These are phyloP conservation scores for Suillus plorans DNA, from an alignment of 768 basidiomycete genomes.

Conservation along the genomic window DNA sequence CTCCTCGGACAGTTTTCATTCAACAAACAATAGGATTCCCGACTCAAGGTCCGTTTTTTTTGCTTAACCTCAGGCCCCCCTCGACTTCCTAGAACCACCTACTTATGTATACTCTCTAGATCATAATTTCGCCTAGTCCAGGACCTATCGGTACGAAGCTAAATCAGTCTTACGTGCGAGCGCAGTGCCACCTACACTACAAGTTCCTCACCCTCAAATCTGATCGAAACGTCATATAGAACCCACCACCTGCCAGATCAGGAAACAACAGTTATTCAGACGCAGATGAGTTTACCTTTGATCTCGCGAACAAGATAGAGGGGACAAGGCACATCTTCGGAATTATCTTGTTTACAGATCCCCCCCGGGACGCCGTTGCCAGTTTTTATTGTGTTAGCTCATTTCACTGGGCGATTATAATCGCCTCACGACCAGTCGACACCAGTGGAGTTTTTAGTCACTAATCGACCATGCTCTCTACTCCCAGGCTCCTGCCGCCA, in stretches of 20 bases:
- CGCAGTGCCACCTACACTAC: neutral
- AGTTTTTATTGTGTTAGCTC: neutral
- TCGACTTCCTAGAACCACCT: neutral
- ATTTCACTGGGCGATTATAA: neutral
- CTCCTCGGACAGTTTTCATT: neutral
- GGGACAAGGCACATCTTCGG: neutral
- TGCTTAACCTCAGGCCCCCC: neutral
- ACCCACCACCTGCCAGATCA: neutral
- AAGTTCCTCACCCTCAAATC: slow-evolving; percentile 5
- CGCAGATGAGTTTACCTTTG: neutral
- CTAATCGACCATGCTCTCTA: neutral
- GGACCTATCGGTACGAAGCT: neutral
- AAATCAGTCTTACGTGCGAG: slow-evolving; percentile 7
- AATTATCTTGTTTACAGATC: neutral
- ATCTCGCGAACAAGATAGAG: neutral
- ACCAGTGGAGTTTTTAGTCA: neutral
- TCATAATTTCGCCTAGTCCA: neutral
- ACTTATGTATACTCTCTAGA: neutral
- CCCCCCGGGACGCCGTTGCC: neutral
- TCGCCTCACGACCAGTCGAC: neutral
- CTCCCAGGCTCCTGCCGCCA: neutral
- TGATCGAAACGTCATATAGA: slow-evolving; percentile 3
- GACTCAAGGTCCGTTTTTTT: neutral
- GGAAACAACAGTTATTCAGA: neutral
- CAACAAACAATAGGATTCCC: neutral